Evolutionary conservation across 164 flowering plant species (phyloP).

Genomic region (Magnolia officinalis): DNA sequence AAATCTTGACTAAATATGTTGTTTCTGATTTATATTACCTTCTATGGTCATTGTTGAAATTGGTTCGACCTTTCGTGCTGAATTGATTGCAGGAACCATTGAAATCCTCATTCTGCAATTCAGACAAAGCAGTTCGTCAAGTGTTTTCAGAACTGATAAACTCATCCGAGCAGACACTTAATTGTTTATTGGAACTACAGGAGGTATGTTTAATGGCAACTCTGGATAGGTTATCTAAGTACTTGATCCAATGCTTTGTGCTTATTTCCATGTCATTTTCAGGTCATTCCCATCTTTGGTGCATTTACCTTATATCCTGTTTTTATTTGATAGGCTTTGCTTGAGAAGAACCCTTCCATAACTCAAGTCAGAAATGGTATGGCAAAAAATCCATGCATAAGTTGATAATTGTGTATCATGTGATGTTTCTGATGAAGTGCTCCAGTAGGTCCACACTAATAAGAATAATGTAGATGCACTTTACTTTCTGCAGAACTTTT

Average conservation of each 20-base stretch:
- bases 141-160: conserved; percentile 65
- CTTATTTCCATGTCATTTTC: background rate
- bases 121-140: conserved; percentile 36
- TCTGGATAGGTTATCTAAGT: background rate
- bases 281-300: background rate
- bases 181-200: conserved; percentile 65
- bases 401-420: background rate
- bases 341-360: conserved; percentile 74
- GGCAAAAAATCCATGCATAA: background rate
- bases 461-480: no score
- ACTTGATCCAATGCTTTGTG: background rate
- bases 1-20: background rate
- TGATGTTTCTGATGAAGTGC: no score
- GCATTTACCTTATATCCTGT: background rate
- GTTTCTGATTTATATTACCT: background rate
- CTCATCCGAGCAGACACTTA: conserved; percentile 63
- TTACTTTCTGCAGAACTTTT: no score
- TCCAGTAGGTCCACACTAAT: no score
- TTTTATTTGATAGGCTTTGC: conserved; percentile 51
- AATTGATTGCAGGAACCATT: conserved; percentile 54
- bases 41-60: background rate
- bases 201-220: conserved; percentile 41
- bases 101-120: conserved; percentile 53
- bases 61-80: background rate
- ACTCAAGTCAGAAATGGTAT: conserved; percentile 56